These are phyloP conservation scores for Cornus suecica DNA, from an alignment of 148 eudicot genomes.

Conservation along the genomic window DNA sequence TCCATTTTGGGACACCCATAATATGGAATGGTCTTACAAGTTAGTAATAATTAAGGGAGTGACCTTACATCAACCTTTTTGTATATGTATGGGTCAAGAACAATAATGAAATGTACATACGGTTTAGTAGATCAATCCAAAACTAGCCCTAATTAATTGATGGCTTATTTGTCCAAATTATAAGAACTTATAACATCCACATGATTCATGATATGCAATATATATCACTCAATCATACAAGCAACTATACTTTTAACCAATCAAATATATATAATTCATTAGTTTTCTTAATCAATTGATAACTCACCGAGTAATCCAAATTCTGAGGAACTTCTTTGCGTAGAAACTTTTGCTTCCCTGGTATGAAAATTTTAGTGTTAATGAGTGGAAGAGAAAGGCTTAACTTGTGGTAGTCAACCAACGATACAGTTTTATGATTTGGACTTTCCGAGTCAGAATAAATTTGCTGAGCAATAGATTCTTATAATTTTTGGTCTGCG, in stretches of 20 bases:
- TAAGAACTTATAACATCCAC: not conserved
- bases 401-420: not conserved
- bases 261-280: not conserved
- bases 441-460: not conserved
- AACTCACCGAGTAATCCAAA: not conserved
- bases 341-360: not conserved
- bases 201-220: not conserved
- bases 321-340: not conserved
- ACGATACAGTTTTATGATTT: not conserved
- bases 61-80: too few relatives aligned
- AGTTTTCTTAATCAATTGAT: not conserved
- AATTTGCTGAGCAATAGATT: conserved; percentile 1
- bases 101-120: too few relatives aligned
- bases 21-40: too few relatives aligned
- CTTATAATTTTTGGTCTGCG: not conserved
- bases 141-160: too few relatives aligned
- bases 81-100: too few relatives aligned
- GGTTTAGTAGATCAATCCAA: too few relatives aligned
- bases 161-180: too few relatives aligned
- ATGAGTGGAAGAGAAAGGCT: not conserved
- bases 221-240: not conserved
- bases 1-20: too few relatives aligned
- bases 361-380: not conserved
- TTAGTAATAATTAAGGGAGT: too few relatives aligned
- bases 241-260: not conserved